These are phyloP conservation scores for Populus alba DNA, from an alignment of 345 rosid genomes.

Conservation along the genomic window DNA sequence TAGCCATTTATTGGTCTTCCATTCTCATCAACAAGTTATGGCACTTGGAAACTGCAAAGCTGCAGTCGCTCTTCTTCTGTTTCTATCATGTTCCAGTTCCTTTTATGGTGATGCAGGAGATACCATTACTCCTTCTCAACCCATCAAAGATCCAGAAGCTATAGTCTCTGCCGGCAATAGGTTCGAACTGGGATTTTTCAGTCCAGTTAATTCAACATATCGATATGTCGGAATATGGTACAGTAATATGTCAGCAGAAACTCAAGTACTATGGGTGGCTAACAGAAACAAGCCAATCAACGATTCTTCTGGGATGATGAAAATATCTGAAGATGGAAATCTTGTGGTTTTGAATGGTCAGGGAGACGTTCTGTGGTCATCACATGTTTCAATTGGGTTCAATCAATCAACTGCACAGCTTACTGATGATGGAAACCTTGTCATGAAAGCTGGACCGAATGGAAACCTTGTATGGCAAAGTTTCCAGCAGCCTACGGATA, in stretches of 20 bases:
- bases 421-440: constrained; percentile 22
- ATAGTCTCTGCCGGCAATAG: not conserved
- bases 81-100: not conserved
- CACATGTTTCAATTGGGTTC: rapidly evolving
- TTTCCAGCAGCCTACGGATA: constrained; percentile 30
- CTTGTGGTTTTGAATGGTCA: too few species aligned
- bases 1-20: too few species aligned
- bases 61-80: not conserved
- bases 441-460: not conserved
- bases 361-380: too few species aligned
- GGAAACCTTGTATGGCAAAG: not conserved
- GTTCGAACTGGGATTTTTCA: constrained; percentile 5
- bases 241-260: not conserved
- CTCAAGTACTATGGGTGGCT: constrained; percentile 3
- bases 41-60: not conserved
- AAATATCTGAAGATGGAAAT: constrained; percentile 9
- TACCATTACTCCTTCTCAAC: not conserved
- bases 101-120: not conserved
- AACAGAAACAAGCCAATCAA: constrained; percentile 12
- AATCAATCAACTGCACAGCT: too few species aligned
- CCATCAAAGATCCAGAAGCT: constrained; percentile 6
- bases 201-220: not conserved
- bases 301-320: constrained; percentile 36
- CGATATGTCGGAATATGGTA: constrained; percentile 14
- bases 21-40: not conserved